Base-by-base conservation (phyloP, 345 rosid genomes). In the Eucalyptus pumila region DNA sequence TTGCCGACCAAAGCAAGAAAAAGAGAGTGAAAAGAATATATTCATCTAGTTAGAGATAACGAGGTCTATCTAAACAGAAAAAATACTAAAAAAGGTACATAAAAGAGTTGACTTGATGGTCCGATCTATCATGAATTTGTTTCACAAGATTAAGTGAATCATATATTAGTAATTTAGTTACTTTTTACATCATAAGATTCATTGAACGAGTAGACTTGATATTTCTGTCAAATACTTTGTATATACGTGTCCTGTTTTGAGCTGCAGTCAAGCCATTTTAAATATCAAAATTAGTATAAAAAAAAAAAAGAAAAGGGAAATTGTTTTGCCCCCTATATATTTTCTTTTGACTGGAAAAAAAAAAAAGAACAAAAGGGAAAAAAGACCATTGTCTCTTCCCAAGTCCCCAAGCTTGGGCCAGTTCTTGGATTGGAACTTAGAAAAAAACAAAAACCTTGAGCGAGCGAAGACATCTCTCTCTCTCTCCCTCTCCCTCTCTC, bases 301-400 rank as follows among this genome's bases (percentile, higher is more conserved):
- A 52, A 52, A 17, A 51, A 72, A 37, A 37, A 49, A 49, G 23
- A 6, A 11, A 11, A 21, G 30, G 47, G 85, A 76, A 76, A 11
- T 76, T 11, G 27, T 40, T 40, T 76, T 76, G 85, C 27, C 47
- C 27, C 85, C 47, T 76, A 23, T 21, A 40, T 40, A 26, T 76
- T 40, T 76, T 76, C 47, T 72, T 72, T 72, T 76, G 85, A 76
- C 85, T 4, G 30, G 47, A 37, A 67, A 67, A 72, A 19, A 37
- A 37, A 19, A 72, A 19, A 72, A 37, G 83, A 21, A 72, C 27
- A 37, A 19, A 21, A 76, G 80, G 80, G 42, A 11, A 40, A 37
- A 21, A 40, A 40, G 47, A 40, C 85, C 91, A 92, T 87, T 87
- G 90, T 89, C 91, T 88, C 90, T 91, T 89, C 91, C 87, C 80